Evolutionary conservation across 345 rosid genomes (phyloP).

Genomic region (Syzygium jambos): DNA sequence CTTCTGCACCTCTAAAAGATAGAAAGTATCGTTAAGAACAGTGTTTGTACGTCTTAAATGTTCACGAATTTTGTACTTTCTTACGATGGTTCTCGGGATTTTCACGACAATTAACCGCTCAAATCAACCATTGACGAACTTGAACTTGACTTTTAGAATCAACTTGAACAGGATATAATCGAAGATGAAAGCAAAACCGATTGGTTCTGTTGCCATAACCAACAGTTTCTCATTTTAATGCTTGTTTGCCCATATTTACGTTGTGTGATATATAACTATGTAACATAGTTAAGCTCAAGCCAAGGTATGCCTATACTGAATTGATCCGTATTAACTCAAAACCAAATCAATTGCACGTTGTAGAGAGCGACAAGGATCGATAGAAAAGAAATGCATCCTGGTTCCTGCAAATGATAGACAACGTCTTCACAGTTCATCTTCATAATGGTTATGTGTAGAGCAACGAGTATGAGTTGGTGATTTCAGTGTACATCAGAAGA

Average conservation of each 20-base stretch:
- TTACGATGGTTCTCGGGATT: neutral
- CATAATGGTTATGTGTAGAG: neutral
- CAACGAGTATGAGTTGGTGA: too few species aligned
- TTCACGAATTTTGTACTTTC: too few species aligned
- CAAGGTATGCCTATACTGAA: neutral
- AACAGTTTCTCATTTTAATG: neutral
- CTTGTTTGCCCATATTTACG: neutral
- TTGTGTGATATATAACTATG: neutral
- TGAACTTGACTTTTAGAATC: neutral
- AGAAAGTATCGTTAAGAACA: neutral
- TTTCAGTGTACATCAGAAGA: rapidly evolving
- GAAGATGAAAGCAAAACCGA: neutral
- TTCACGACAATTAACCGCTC: neutral
- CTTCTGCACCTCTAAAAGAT: neutral
- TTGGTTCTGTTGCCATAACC: neutral
- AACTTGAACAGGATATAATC: neutral
- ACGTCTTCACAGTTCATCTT: neutral
- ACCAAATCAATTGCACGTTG: neutral
- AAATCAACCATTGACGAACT: neutral
- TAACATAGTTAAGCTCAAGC: neutral
- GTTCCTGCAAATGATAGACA: neutral
- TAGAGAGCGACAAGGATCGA: neutral
- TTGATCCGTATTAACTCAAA: neutral
- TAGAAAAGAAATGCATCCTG: neutral
- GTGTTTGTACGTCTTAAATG: too few species aligned